Evolutionary conservation across 768 basidiomycete species (phyloP).

Genomic region (Chalciporus piperatus): DNA sequence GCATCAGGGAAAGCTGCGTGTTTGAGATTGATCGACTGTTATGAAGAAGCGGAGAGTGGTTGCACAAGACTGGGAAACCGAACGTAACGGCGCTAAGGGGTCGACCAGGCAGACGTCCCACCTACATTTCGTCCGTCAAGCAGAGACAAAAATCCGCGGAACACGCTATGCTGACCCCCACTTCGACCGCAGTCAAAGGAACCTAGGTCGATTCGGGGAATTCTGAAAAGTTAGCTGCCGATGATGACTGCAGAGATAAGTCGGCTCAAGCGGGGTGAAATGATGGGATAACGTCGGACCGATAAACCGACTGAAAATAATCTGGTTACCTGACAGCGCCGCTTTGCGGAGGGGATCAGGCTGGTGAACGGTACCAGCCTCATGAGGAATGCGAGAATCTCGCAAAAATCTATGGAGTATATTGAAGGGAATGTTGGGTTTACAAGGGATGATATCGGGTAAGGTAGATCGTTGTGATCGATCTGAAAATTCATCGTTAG

Average conservation of each 20-base stretch:
- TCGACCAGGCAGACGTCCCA: neutral
- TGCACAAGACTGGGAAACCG: neutral
- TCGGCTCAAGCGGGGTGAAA: slow-evolving; percentile 2
- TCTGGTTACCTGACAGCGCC: neutral
- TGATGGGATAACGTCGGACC: neutral
- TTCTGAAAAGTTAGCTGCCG: neutral
- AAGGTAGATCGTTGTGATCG: slow-evolving; percentile 3
- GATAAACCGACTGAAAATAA: neutral
- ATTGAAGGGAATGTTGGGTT: slow-evolving; percentile 9
- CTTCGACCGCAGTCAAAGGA: neutral
- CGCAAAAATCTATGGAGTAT: neutral
- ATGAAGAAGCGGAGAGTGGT: neutral
- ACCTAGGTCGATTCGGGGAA: neutral
- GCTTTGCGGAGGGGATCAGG: neutral
- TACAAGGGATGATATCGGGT: slow-evolving; percentile 15
- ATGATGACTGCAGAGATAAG: slow-evolving; percentile 3
- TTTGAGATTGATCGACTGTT: slow-evolving; percentile 3
- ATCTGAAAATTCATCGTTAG: slow-evolving; percentile 13
- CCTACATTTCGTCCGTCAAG: neutral
- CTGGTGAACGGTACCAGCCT: neutral
- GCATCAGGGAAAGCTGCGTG: slow-evolving; percentile 15
- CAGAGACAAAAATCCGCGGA: neutral
- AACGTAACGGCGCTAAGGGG: slow-evolving; percentile 1
- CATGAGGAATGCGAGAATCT: neutral
- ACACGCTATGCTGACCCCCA: neutral